A percentile compares a stretch with the other conserved stretches of the same genome.
Evolutionary conservation across 2,329 filamentous ascomycete genomes (phyloP).

Genomic region (Aspergillus sp.): DNA sequence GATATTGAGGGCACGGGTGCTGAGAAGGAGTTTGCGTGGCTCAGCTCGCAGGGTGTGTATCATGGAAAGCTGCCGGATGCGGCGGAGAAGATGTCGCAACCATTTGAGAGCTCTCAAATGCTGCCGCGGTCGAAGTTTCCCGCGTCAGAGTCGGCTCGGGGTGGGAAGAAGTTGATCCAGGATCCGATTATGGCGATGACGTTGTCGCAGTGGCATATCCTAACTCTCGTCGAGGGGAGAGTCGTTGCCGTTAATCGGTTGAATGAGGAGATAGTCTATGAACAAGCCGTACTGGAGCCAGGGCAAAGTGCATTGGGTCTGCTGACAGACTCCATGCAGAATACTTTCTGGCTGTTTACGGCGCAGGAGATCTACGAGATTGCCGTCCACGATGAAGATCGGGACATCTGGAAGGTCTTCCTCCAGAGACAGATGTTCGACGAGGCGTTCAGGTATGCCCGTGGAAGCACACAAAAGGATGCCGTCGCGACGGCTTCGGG

Average conservation of each 20-base stretch:
- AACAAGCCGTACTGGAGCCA: conserved; percentile 74
- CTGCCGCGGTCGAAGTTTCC: conserved; percentile 66
- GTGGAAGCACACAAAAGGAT: conserved; percentile 72
- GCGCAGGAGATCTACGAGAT: conserved; percentile 87
- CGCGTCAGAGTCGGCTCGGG: conserved; percentile 56
- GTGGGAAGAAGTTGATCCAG: conserved; percentile 55
- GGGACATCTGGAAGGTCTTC: conserved; percentile 93
- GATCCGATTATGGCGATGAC: conserved; percentile 72
- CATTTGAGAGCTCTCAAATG: conserved; percentile 73
- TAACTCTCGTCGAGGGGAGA: conserved; percentile 72
- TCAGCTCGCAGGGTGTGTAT: conserved; percentile 76
- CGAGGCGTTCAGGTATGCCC: conserved; percentile 75
- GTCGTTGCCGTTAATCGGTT: conserved; percentile 81
- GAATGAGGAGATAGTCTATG: conserved; percentile 76
- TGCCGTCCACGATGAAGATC: conserved; percentile 77
- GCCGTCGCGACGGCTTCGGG: conserved; percentile 86
- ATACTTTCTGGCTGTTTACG: conserved; percentile 96
- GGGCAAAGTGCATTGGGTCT: conserved; percentile 76
- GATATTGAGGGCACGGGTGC: conserved; percentile 40
- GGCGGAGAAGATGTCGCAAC: conserved; percentile 59
- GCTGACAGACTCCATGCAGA: conserved; percentile 83
- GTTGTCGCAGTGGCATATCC: conserved; percentile 86
- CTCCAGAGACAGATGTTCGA: conserved; percentile 81
- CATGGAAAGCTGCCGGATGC: conserved; percentile 70
- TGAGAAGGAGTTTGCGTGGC: conserved; percentile 72